Percentiles rank a stretch among this genome's conserved stretches.
phyloP scores from a whole-genome alignment of 2,329 filamentous ascomycete genomes.

The Trichophyton benhamiae region DNA sequence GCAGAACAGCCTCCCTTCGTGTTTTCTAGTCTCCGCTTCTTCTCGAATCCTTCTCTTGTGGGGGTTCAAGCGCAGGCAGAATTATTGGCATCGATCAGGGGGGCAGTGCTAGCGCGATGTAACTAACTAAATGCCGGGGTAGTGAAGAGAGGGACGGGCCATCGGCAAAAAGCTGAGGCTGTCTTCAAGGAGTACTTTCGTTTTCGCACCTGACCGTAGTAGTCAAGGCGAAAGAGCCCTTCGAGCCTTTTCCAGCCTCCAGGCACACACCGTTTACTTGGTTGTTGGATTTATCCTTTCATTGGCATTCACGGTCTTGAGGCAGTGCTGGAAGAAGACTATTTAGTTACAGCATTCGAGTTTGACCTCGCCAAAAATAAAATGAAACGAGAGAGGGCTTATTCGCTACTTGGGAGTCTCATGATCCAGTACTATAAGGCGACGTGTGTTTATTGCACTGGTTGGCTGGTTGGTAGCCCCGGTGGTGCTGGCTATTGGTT shows the following conservation, averaged over 20 bases:
- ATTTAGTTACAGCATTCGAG: background rate
- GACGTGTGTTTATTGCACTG: background rate
- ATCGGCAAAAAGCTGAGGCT: background rate
- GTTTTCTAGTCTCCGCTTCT: background rate
- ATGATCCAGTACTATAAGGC: background rate
- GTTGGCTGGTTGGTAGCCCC: background rate
- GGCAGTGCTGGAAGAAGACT: background rate
- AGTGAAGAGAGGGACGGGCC: background rate
- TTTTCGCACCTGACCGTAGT: too few species aligned
- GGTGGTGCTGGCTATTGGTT: background rate
- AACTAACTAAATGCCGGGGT: background rate
- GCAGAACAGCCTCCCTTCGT: background rate
- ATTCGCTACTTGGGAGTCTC: background rate
- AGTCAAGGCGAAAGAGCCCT: background rate
- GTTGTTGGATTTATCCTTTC: background rate
- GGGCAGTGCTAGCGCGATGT: background rate
- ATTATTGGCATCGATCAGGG: background rate
- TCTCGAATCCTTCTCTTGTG: conserved; percentile 2
- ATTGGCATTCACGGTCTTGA: background rate
- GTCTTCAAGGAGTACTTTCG: background rate
- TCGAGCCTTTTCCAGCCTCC: background rate
- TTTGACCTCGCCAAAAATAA: background rate
- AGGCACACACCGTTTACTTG: background rate
- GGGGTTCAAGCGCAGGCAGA: background rate
- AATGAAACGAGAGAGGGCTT: background rate